Evolutionary conservation across 495 filamentous ascomycete genomes (phyloP).

Genomic region (Hypoxylon intermedium): DNA sequence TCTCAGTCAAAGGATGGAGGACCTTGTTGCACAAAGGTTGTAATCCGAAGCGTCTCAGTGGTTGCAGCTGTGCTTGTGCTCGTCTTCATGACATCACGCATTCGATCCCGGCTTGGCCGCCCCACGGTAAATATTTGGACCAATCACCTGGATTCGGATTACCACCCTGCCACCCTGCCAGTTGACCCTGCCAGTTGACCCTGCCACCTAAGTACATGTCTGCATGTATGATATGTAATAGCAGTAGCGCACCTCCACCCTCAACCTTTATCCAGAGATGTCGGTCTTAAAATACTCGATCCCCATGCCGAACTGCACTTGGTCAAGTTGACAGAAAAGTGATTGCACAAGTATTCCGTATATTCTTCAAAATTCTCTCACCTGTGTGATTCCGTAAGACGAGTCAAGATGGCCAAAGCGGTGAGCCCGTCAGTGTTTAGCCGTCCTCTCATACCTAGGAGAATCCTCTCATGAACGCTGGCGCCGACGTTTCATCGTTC

Average conservation of each 20-base stretch:
- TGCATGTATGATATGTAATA: too few relatives aligned
- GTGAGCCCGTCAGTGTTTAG: not conserved
- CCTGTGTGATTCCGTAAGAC: too few relatives aligned
- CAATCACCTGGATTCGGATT: conserved; percentile 16
- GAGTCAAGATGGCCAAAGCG: not conserved
- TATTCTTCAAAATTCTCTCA: too few relatives aligned
- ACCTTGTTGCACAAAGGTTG: conserved; percentile 9
- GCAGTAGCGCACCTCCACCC: too few relatives aligned
- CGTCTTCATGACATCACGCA: conserved; percentile 23
- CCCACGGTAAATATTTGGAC: not conserved
- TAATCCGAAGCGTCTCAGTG: conserved; percentile 41
- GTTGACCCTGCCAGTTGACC: too few relatives aligned
- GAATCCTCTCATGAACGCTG: conserved; percentile 18
- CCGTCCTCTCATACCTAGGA: not conserved
- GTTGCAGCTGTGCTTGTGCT: conserved; percentile 21
- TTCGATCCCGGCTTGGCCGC: not conserved
- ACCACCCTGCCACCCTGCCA: not conserved
- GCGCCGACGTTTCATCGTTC: conserved; percentile 6
- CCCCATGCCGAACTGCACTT: too few relatives aligned
- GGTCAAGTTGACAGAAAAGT: too few relatives aligned
- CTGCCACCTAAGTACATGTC: too few relatives aligned
- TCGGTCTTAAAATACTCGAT: too few relatives aligned
- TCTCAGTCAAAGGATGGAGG: too few relatives aligned
- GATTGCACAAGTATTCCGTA: too few relatives aligned
- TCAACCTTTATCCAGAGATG: too few relatives aligned